Evolutionary conservation across 192 early-diverging fungal genomes (phyloP).

Genomic region (Linnemannia hyalina): DNA sequence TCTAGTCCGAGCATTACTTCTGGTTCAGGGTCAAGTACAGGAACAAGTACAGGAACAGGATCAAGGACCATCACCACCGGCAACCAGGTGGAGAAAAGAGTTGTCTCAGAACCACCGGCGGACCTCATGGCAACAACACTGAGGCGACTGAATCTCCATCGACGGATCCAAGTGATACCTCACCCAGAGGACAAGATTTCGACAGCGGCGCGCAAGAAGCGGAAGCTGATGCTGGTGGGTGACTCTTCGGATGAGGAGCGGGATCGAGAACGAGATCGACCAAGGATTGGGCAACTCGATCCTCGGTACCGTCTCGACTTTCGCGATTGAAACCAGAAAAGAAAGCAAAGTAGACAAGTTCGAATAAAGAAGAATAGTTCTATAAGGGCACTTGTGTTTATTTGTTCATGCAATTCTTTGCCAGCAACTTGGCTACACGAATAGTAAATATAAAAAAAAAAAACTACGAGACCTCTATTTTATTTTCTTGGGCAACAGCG

Average conservation of each 20-base stretch:
- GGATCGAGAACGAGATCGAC: slow-evolving; percentile 16
- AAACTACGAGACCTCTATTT: too few species aligned
- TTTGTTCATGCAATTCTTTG: background rate
- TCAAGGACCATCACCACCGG: background rate
- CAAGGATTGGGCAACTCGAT: background rate
- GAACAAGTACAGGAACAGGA: background rate
- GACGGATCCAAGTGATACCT: slow-evolving; percentile 26
- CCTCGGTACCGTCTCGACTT: slow-evolving; percentile 9
- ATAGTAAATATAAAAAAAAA: too few species aligned
- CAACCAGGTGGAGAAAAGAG: background rate
- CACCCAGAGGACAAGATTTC: slow-evolving; percentile 32
- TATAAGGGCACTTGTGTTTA: too few species aligned
- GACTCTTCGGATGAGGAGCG: slow-evolving; percentile 32
- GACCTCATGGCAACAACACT: slow-evolving; percentile 23
- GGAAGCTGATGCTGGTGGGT: slow-evolving; percentile 5
- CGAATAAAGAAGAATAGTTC: too few species aligned
- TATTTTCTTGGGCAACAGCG: too few species aligned
- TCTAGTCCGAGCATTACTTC: background rate
- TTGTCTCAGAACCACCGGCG: background rate
- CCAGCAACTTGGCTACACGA: too few species aligned
- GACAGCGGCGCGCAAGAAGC: background rate
- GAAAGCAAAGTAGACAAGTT: too few species aligned
- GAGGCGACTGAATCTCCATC: slow-evolving; percentile 24
- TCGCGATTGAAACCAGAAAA: background rate
- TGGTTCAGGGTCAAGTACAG: background rate